Base-by-base conservation (phyloP, 1,139 yeast genomes). In the Diutina siamensis region DNA sequence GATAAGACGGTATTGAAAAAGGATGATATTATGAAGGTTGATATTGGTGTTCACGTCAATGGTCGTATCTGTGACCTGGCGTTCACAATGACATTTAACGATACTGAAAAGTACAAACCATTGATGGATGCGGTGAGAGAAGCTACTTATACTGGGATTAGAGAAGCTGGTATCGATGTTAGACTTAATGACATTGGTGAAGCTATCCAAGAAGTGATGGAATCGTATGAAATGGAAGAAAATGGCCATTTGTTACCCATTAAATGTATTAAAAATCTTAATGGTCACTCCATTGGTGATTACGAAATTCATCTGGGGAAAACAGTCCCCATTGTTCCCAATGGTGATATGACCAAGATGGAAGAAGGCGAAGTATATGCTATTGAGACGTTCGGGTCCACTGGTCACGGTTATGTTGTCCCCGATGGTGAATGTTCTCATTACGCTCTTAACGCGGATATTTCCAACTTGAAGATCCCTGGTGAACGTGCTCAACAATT, bases 321-420 rank as follows among this genome's bases (percentile, higher is more conserved):
- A 62, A 80, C 94, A 19, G 97, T 92, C 44, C 99, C 99, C 19
- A 92, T 94, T 58, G 94, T 92, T 40, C 83, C 89, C 58, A 86
- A 85, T 56, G 92, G 89, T 12, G 98, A 92, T 62, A 77, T 76
- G 64, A 89, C 97, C 21, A 89, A 89, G 71, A 89, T 92, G 97
- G 99, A 94, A 63, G 99, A 92, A 67, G 97, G 97, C 50, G 98
- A 92, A 62, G 83, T 88, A 2, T 92, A 87, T 71, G 99, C 99
- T 48, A 89, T 94, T 58, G 99, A 92, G 65, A 92, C 99, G 3
- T 92, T 92, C 58, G 98, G 98, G 4, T 78, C 96, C 40, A 92
- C 98, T 1, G 99, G 99, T 51, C 77, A 83, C 51, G 99, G 97
- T 25, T 82, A 81, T 56, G 98, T 92, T 35, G 68, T 81, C 46